Conservation (phyloP, 805 yeast species). For the Zygotorulaspora chibaensis region DNA sequence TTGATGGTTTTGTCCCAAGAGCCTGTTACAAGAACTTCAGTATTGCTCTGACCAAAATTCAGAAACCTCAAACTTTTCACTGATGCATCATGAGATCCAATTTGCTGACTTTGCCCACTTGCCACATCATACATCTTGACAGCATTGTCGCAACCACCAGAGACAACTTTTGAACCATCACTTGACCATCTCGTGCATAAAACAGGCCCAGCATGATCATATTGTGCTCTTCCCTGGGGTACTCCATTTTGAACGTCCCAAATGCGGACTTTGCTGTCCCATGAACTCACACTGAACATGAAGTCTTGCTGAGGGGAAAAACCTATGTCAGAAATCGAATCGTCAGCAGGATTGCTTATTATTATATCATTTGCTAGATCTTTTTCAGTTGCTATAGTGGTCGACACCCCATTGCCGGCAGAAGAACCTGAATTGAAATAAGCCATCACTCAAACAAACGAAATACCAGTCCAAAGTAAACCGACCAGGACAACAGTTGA, state of each 20-base stretch:
- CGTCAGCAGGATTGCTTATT: constrained; percentile 83
- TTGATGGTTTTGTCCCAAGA: constrained; percentile 95
- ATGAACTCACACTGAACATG: constrained; percentile 70
- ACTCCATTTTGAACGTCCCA: constrained; percentile 82
- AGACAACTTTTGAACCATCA: constrained; percentile 83
- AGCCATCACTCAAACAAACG: constrained; percentile 16
- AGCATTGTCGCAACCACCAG: constrained; percentile 89
- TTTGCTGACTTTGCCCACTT: constrained; percentile 74
- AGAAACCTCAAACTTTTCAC: constrained; percentile 73
- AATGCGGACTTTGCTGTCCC: constrained; percentile 94
- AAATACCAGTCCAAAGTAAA: neutral
- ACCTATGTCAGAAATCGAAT: constrained; percentile 75
- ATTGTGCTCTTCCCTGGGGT: constrained; percentile 83
- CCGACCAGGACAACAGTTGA: no score
- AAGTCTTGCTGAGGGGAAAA: constrained; percentile 85
- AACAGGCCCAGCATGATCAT: constrained; percentile 87
- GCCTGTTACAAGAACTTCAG: constrained; percentile 77
- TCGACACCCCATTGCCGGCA: constrained; percentile 14
- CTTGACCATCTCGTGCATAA: constrained; percentile 73
- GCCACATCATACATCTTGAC: constrained; percentile 80
- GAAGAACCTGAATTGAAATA: constrained; percentile 16
- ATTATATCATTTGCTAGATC: constrained; percentile 62
- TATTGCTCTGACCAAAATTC: constrained; percentile 77
- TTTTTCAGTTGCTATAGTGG: constrained; percentile 32
- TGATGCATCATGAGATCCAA: constrained; percentile 82